phyloP scores from a whole-genome alignment of 2,329 filamentous ascomycete genomes.

The Claviceps sorghi region DNA sequence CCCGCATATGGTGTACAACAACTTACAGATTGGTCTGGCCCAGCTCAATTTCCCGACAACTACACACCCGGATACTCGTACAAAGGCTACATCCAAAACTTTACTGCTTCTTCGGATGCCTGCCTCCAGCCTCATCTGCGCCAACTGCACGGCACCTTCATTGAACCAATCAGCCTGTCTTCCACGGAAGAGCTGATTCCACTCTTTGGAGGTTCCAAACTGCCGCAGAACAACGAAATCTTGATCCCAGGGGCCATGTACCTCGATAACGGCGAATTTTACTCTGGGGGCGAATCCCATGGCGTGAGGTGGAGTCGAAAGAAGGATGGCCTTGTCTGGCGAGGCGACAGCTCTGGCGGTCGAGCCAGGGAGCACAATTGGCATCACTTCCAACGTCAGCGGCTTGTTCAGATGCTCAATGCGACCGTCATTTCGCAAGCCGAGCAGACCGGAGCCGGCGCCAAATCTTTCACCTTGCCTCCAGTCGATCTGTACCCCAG shows the following conservation, averaged over 20 bases:
- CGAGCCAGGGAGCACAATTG: constrained; percentile 40
- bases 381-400: constrained; percentile 56
- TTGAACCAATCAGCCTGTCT: constrained; percentile 35
- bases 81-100: constrained; percentile 41
- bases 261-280: constrained; percentile 40
- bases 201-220: constrained; percentile 48
- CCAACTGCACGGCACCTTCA: constrained; percentile 41
- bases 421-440: constrained; percentile 37
- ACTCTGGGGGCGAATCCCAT: constrained; percentile 39
- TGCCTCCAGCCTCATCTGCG: constrained; percentile 41
- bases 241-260: constrained; percentile 53
- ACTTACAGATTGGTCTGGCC: constrained; percentile 21
- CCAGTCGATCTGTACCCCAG: constrained; percentile 27
- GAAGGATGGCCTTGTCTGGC: constrained; percentile 42
- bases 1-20: constrained; percentile 16
- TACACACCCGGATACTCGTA: constrained; percentile 23
- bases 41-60: constrained; percentile 19
- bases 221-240: constrained; percentile 49
- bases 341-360: constrained; percentile 50
- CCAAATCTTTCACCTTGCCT: constrained; percentile 36
- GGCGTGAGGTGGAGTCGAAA: constrained; percentile 47
- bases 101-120: constrained; percentile 42
- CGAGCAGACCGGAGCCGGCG: constrained; percentile 25
- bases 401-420: constrained; percentile 56
- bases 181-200: constrained; percentile 42